A percentile compares a stretch with the other conserved stretches of the same genome.
Evolutionary conservation across 257 asterid genomes (phyloP).

Genomic region (Solanum chilense): DNA sequence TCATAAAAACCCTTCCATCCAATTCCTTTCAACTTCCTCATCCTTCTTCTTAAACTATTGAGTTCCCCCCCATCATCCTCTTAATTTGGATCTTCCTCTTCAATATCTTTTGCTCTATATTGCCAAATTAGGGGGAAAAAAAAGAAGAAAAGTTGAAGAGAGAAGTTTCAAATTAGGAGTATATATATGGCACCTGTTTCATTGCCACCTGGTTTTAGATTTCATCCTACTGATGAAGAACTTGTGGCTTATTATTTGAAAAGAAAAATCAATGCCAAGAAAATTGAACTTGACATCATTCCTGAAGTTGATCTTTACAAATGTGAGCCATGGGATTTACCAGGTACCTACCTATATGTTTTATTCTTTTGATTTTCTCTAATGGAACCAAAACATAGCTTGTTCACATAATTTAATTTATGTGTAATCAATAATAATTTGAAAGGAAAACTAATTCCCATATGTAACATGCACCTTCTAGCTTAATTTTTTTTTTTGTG

Average conservation of each 20-base stretch:
- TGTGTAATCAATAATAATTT: background rate
- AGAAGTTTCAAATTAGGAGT: background rate
- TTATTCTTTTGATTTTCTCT: background rate
- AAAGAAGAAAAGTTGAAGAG: background rate
- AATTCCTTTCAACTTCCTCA: background rate
- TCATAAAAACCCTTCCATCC: background rate
- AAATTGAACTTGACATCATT: constrained; percentile 84
- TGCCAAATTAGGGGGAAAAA: background rate
- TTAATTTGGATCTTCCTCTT: constrained; percentile 3
- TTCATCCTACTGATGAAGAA: constrained; percentile 98
- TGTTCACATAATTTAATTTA: background rate
- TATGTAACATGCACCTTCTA: background rate
- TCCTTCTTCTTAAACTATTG: constrained; percentile 16
- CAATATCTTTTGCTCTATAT: constrained; percentile 4
- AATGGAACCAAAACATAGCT: background rate
- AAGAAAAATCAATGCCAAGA: constrained; percentile 74
- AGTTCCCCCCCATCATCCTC: constrained; percentile 6
- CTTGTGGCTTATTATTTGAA: constrained; percentile 92
- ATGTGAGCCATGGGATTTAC: constrained; percentile 99
- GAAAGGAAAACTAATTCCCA: background rate
- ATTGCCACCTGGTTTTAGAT: constrained; percentile 93
- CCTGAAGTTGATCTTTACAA: constrained; percentile 99
- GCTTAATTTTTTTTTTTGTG: background rate
- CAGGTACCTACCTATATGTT: constrained; percentile 34
- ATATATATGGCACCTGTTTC: constrained; percentile 75